Conservation (phyloP, 495 filamentous ascomycete genomes). For the Penicillium tannophilum region DNA sequence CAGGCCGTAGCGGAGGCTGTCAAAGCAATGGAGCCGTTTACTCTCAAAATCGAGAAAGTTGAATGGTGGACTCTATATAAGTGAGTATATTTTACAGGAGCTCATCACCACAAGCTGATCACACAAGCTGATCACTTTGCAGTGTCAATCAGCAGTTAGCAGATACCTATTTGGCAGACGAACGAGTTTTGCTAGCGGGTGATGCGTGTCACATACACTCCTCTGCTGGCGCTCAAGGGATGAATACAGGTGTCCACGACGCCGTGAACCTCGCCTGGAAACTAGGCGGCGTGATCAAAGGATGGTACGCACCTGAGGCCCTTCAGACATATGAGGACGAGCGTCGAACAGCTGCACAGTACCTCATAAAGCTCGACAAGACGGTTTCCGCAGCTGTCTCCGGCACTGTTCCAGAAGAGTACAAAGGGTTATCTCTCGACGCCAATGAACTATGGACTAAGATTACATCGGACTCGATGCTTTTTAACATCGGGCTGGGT, state of each 20-base stretch:
- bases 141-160: conserved; percentile 57
- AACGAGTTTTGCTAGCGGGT: conserved; percentile 48
- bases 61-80: conserved; percentile 55
- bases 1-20: conserved; percentile 43
- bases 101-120: too few relatives aligned
- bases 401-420: background rate
- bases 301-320: conserved; percentile 28
- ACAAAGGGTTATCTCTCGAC: too few relatives aligned
- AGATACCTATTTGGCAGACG: conserved; percentile 36
- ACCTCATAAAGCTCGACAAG: conserved; percentile 52
- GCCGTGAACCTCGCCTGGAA: conserved; percentile 54
- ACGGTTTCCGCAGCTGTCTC: background rate
- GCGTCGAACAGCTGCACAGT: conserved; percentile 40
- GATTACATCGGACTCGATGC: background rate
- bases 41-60: conserved; percentile 44
- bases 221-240: conserved; percentile 51
- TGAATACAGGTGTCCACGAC: conserved; percentile 55
- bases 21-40: conserved; percentile 49
- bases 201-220: conserved; percentile 53
- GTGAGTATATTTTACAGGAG: too few relatives aligned
- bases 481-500: background rate
- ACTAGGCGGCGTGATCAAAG: conserved; percentile 40
- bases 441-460: background rate
- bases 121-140: conserved; percentile 28
- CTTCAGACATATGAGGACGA: conserved; percentile 47